A percentile compares a stretch with the other conserved stretches of the same genome.
Evolutionary conservation across 345 rosid species (phyloP).

Genomic region (Brassica juncea): DNA sequence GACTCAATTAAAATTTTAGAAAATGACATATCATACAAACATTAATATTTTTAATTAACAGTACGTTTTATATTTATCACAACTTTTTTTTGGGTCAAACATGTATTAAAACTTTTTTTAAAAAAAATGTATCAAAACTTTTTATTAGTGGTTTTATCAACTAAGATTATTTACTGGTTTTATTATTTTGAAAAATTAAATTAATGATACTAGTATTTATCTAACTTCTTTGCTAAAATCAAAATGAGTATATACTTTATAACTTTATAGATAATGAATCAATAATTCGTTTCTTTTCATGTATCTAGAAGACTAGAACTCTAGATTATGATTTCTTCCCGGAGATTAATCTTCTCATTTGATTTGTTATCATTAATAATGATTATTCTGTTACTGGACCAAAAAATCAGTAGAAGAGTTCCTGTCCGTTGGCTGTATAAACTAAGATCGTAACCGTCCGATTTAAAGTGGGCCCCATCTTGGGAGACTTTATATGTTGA

Average conservation of each 20-base stretch:
- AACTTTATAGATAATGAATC: background rate
- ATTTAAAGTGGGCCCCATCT: background rate
- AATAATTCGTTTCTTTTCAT: background rate
- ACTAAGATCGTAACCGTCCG: background rate
- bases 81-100: background rate
- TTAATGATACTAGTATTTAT: slow-evolving; percentile 1
- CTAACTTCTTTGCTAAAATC: background rate
- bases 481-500: slow-evolving; percentile 28
- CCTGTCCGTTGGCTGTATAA: slow-evolving; percentile 1
- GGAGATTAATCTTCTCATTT: background rate
- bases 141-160: background rate
- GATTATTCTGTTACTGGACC: background rate
- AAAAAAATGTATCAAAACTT: too few species aligned
- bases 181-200: background rate
- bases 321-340: background rate
- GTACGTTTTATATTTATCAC: background rate
- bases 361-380: slow-evolving; percentile 11
- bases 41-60: background rate
- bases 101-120: too few species aligned
- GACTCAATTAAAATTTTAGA: background rate
- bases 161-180: background rate
- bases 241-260: slow-evolving; percentile 18
- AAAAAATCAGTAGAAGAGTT: background rate
- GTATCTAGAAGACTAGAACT: background rate
- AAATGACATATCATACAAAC: background rate